Percentiles rank a stretch among this genome's conserved stretches.
These are phyloP conservation scores for Pythium plurisporium DNA, from an alignment of 352 stramenopile species.

Conservation along the genomic window DNA sequence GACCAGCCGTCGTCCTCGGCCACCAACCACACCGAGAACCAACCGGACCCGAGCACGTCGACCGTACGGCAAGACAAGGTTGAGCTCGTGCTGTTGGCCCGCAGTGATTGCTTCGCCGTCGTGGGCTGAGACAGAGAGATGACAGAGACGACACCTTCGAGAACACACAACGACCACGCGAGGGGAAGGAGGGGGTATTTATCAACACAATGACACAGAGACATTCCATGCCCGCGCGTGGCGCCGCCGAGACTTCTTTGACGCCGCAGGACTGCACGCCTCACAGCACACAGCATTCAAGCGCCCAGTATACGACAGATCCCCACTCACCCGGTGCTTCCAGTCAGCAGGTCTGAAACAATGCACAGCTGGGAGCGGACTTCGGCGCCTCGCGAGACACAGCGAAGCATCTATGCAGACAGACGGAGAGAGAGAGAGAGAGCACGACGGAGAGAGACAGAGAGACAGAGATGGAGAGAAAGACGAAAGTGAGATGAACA, in stretches of 20 bases:
- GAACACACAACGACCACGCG: background rate
- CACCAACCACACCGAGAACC: background rate
- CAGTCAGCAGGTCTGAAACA: no score
- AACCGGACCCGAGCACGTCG: background rate
- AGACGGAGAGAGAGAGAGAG: background rate
- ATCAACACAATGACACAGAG: slow-evolving; percentile 4
- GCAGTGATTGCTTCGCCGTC: slow-evolving; percentile 71
- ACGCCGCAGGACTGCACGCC: no score
- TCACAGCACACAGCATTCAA: background rate
- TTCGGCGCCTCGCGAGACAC: no score
- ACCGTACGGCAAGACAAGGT: slow-evolving; percentile 16
- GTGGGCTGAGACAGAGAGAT: slow-evolving; percentile 26
- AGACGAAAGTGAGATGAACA: background rate
- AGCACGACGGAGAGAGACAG: background rate
- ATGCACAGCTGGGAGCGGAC: no score
- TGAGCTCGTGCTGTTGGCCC: slow-evolving; percentile 44
- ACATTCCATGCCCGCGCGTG: background rate
- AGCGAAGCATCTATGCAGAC: no score
- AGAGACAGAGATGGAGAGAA: background rate
- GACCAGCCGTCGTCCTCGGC: slow-evolving; percentile 12
- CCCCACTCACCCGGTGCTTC: no score
- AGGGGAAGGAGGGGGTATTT: slow-evolving; percentile 13
- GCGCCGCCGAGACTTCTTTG: background rate
- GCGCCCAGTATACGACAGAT: background rate
- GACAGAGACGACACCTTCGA: background rate